phyloP scores from a whole-genome alignment of 495 filamentous ascomycete genomes.

The Trichocladium uniseriatum region DNA sequence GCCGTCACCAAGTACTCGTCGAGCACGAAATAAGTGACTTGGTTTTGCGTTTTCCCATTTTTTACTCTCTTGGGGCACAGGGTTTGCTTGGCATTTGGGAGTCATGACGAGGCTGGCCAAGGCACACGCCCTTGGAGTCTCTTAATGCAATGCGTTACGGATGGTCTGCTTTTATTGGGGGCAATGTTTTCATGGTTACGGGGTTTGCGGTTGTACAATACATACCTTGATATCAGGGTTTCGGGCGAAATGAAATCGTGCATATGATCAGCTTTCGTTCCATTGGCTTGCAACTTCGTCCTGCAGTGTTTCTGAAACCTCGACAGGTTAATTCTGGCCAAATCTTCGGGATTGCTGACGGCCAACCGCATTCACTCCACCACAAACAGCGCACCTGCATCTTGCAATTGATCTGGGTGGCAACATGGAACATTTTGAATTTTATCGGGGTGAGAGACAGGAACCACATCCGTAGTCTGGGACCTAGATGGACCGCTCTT shows the following conservation, averaged over 20 bases:
- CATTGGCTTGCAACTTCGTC: not conserved
- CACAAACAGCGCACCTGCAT: too few relatives aligned
- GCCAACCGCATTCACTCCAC: too few relatives aligned
- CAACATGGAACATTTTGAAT: too few relatives aligned
- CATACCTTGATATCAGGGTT: slow-evolving; percentile 51
- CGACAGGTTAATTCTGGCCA: too few relatives aligned
- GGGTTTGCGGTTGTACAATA: slow-evolving; percentile 72
- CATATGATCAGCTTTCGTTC: slow-evolving; percentile 42
- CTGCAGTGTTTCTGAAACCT: too few relatives aligned
- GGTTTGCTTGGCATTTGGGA: slow-evolving; percentile 47
- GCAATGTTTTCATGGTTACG: slow-evolving; percentile 63
- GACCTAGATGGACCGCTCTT: slow-evolving; percentile 21
- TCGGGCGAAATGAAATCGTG: slow-evolving; percentile 53
- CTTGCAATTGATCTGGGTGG: too few relatives aligned
- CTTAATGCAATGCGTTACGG: slow-evolving; percentile 77
- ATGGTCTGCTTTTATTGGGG: slow-evolving; percentile 71
- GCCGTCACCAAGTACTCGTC: slow-evolving; percentile 99
- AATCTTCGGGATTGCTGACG: too few relatives aligned
- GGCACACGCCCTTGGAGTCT: slow-evolving; percentile 58
- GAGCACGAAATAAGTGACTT: slow-evolving; percentile 78
- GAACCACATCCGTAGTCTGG: not conserved
- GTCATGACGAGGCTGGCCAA: slow-evolving; percentile 54
- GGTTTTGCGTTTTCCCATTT: slow-evolving; percentile 30
- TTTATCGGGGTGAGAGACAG: not conserved
- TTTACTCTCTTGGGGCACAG: slow-evolving; percentile 39